Evolutionary conservation across 2,329 filamentous ascomycete species (phyloP), one percentile per base, ranked within the genome.

Genomic region (Scedosporium minutisporum): DNA sequence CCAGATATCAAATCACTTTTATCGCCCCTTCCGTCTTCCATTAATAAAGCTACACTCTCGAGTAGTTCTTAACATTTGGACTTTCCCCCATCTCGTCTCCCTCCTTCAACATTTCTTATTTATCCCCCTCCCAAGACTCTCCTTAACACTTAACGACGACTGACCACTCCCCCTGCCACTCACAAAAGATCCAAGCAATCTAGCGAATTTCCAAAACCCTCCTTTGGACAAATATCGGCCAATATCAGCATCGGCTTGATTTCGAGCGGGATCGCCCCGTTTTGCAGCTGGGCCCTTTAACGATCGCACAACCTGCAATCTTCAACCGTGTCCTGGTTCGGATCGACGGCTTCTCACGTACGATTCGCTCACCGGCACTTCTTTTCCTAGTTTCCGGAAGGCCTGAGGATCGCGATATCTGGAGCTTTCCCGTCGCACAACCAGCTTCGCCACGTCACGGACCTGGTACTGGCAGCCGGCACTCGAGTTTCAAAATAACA

Each of bases 321-420:
- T 42, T 51, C 60, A 38, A 29, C 23, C 57, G 21, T 41, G 18
- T 61, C 46, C 59, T 25, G 9, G 27, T 42, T 51, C 29, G n/a
- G 29, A 51, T 51, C 44, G 27, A 27, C 42, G 59, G 14, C 44
- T 51, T 23, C 25, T 53, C 25, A 38, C 59, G 42, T 29, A 41
- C 27, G 16, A 61, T 33, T 53, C 44, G 25, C 16, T 46, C 59
- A 27, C 23, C 51, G 51, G 44, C 33, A 61, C 58, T 53, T 61
- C 12, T n/a, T 6, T 23, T 33, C 14, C 21, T 38, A n/a, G 48
- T 21, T 61, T 41, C 48, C 14, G 23, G 18, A 61, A 51, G 60
- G 60, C 48, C 60, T 61, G 60, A 61, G 60, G 48, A 61, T 61
- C 29, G 60, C 48, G 18, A 61, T 61, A 55, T 61, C 60, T 27